A percentile compares a stretch with the other conserved stretches of the same genome.
These are phyloP conservation scores for Populus hybrid DNA, from an alignment of 441 rosid genomes.

Conservation along the genomic window DNA sequence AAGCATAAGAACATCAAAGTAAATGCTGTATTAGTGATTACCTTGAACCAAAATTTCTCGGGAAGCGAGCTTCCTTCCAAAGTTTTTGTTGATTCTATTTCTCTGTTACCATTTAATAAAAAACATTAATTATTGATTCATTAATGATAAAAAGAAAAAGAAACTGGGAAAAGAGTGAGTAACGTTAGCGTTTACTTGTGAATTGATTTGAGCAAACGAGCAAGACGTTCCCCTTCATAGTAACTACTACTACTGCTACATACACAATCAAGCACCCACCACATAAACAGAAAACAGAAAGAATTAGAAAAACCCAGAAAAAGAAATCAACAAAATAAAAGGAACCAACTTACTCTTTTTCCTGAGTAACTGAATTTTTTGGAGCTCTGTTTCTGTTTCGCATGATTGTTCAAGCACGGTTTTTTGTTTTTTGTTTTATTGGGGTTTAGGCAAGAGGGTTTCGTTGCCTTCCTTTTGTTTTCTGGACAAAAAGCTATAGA, in stretches of 20 bases:
- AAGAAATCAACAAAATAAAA: background rate
- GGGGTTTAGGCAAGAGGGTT: conserved; percentile 9
- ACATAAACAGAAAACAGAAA: background rate
- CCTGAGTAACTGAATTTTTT: conserved; percentile 17
- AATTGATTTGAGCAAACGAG: conserved; percentile 52
- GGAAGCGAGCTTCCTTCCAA: conserved; percentile 57
- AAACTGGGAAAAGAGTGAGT: background rate
- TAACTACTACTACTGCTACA: conserved; percentile 19
- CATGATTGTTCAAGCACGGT: conserved; percentile 15
- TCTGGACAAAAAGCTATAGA: conserved; percentile 5
- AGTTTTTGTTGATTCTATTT: conserved; percentile 48
- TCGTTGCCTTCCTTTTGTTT: background rate
- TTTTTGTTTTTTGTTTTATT: background rate
- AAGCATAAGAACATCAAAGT: background rate
- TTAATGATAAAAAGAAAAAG: background rate
- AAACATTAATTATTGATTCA: background rate
- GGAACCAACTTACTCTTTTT: conserved; percentile 25
- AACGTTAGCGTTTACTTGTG: conserved; percentile 48
- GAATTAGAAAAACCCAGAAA: background rate
- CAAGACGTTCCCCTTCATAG: conserved; percentile 66
- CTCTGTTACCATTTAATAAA: conserved; percentile 36
- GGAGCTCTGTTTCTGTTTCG: conserved; percentile 21
- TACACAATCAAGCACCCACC: background rate
- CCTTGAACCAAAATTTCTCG: conserved; percentile 91
- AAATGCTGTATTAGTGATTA: conserved; percentile 17